Percentiles rank a stretch among this genome's conserved stretches.
Conservation (phyloP, 2,329 filamentous ascomycete species). For the Onygena corvina region DNA sequence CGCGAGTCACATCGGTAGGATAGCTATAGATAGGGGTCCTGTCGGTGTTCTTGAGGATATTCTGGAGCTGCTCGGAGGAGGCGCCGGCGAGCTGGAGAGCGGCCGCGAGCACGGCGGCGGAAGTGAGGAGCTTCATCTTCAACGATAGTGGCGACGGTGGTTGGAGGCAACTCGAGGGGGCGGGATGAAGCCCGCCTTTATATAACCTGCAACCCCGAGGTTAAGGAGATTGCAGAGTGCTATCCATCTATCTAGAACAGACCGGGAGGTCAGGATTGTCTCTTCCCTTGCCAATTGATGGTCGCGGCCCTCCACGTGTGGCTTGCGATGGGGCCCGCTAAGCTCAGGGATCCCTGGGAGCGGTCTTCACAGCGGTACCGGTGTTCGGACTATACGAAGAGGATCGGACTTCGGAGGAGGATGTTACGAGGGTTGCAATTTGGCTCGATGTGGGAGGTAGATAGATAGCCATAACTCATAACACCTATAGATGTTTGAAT, state of each 20-base stretch:
- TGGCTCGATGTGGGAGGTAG: neutral
- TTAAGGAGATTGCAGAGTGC: no score
- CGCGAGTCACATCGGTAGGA: constrained; percentile 50
- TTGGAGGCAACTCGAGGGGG: no score
- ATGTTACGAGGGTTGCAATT: neutral
- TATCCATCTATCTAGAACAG: no score
- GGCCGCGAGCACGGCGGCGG: neutral
- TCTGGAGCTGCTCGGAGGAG: constrained; percentile 34
- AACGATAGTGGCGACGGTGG: no score
- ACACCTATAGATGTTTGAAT: no score
- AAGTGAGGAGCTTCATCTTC: neutral
- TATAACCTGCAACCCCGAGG: no score
- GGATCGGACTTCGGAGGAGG: no score
- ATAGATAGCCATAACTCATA: neutral
- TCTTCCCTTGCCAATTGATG: neutral
- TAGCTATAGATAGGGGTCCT: constrained; percentile 44
- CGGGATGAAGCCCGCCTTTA: no score
- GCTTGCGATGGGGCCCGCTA: neutral
- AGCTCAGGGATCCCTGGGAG: neutral
- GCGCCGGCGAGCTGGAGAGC: neutral
- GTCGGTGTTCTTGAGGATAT: constrained; percentile 45
- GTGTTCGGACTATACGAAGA: neutral
- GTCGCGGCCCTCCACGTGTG: constrained; percentile 2
- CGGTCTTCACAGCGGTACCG: no score
- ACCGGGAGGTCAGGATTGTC: neutral